A percentile compares a stretch with the other conserved stretches of the same genome.
These are phyloP conservation scores for Choiromyces venosus DNA, from an alignment of 495 filamentous ascomycete genomes.

Conservation along the genomic window DNA sequence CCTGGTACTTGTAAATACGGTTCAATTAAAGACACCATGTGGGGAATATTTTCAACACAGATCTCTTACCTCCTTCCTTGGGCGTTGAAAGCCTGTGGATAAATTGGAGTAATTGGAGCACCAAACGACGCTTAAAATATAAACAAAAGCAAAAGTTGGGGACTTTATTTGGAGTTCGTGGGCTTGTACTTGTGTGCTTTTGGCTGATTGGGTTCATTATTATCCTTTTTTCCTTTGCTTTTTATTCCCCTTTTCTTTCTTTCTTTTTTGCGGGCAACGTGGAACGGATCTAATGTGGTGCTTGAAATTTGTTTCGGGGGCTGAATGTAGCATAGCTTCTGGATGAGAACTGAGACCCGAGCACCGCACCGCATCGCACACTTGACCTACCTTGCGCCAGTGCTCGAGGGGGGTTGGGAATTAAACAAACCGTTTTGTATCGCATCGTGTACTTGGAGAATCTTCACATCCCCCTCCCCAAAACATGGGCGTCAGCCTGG, in stretches of 20 bases:
- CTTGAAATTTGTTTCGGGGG: not conserved
- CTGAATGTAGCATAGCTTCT: not conserved
- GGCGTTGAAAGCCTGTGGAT: not conserved
- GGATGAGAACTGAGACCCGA: not conserved
- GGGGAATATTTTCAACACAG: too few relatives aligned
- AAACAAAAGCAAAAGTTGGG: not conserved
- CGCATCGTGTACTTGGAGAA: not conserved
- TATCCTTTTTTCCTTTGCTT: not conserved
- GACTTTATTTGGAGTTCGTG: not conserved
- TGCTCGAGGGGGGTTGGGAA: not conserved
- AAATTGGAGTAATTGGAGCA: not conserved
- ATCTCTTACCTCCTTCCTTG: not conserved
- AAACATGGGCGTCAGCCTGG: not conserved
- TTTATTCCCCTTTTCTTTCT: not conserved
- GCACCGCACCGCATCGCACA: not conserved
- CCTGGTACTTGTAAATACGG: too few relatives aligned
- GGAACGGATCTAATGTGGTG: not conserved
- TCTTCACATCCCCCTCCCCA: not conserved
- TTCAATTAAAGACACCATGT: too few relatives aligned
- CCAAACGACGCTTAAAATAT: not conserved
- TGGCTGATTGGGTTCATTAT: not conserved
- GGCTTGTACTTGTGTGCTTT: not conserved
- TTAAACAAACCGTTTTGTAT: not conserved
- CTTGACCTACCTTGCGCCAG: not conserved
- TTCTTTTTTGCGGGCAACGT: not conserved